Evolutionary conservation across 2,329 filamentous ascomycete species (phyloP).

Genomic region (Calonectria multiphialidica): DNA sequence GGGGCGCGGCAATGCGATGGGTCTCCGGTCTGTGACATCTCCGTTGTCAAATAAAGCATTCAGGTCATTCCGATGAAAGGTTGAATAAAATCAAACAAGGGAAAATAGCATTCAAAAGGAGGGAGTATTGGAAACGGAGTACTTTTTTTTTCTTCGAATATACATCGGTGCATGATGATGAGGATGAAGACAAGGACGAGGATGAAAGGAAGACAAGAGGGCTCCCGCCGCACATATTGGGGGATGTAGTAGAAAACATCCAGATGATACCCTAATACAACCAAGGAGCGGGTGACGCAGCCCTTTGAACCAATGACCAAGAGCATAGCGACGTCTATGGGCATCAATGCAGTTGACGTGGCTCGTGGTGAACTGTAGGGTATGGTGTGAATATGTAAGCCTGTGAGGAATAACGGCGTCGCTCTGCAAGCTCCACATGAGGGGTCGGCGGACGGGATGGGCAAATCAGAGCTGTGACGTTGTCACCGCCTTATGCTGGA

Average conservation of each 20-base stretch:
- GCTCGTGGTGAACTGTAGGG: conserved; percentile 1
- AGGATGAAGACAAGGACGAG: conserved; percentile 18
- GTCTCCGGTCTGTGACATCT: conserved; percentile 46
- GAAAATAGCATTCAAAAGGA: conserved; percentile 19
- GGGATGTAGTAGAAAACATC: conserved; percentile 32
- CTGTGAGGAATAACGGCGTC: neutral
- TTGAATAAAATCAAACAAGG: conserved; percentile 26
- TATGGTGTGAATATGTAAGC: neutral
- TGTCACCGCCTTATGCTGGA: conserved; percentile 13
- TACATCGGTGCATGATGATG: conserved; percentile 22
- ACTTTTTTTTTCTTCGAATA: conserved; percentile 20
- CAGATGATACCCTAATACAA: conserved; percentile 26
- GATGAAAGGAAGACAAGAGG: conserved; percentile 31
- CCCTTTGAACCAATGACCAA: conserved; percentile 13
- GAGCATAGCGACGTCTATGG: conserved; percentile 14
- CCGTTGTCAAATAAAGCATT: conserved; percentile 59
- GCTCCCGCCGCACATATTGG: conserved; percentile 36
- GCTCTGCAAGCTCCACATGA: conserved; percentile 7
- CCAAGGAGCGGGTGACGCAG: conserved; percentile 22
- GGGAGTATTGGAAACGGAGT: conserved; percentile 18
- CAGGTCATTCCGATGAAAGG: conserved; percentile 54
- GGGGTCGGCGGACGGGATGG: neutral
- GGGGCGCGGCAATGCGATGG: conserved; percentile 46
- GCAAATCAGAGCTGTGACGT: conserved; percentile 15
- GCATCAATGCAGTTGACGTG: conserved; percentile 26